phyloP scores from a whole-genome alignment of 2,329 filamentous ascomycete genomes.

The Beauveria sp. region DNA sequence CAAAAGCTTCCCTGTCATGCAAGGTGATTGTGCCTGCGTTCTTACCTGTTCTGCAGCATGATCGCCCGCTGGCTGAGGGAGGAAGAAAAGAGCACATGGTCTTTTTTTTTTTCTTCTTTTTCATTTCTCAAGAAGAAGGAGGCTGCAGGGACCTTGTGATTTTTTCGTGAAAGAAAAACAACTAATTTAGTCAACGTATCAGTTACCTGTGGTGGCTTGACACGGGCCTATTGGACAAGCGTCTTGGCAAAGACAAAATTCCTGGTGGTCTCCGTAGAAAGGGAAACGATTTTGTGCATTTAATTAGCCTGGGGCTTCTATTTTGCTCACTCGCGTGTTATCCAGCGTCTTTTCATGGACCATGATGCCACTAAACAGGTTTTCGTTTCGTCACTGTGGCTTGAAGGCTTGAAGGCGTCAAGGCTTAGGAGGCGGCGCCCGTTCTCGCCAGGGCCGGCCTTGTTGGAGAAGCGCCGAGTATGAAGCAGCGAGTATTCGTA shows the following conservation, averaged over 20 bases:
- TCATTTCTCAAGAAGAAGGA: not conserved
- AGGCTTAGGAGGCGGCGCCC: too few relatives aligned
- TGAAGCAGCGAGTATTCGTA: too few relatives aligned
- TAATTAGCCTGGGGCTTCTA: too few relatives aligned
- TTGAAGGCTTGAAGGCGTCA: not conserved
- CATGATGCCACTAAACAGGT: not conserved
- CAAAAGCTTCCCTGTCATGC: not conserved
- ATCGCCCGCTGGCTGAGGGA: not conserved
- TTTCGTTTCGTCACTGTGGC: slow-evolving; percentile 8
- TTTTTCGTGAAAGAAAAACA: not conserved
- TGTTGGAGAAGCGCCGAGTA: not conserved
- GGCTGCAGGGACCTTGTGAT: not conserved
- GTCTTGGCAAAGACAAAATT: not conserved
- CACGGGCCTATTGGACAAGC: too few relatives aligned
- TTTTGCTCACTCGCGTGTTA: too few relatives aligned
- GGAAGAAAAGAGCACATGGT: not conserved
- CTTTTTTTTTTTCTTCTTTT: not conserved
- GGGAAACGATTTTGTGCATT: too few relatives aligned
- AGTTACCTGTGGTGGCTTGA: too few relatives aligned
- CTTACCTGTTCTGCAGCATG: not conserved
- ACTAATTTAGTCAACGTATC: not conserved
- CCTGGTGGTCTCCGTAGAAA: too few relatives aligned
- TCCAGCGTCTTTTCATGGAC: too few relatives aligned
- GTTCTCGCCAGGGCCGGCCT: not conserved
- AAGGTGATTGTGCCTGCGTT: not conserved